Evolutionary conservation across 805 yeast species (phyloP), one percentile per base, ranked within the genome.

Genomic region (Grigorovia transvaalensis): DNA sequence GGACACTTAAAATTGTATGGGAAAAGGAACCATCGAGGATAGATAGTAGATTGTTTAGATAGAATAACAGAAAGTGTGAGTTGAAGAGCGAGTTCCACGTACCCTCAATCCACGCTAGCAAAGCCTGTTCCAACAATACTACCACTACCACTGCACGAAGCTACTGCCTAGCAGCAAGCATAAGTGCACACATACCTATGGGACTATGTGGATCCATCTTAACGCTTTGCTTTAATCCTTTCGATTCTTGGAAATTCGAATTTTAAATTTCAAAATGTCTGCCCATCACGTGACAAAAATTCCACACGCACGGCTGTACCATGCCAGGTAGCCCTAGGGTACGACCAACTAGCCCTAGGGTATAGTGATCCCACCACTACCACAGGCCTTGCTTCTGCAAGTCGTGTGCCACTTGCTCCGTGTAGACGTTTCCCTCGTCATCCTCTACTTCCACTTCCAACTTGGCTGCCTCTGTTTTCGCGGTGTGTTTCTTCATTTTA

Each of bases 361-460:
- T n/a, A n/a, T n/a, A n/a, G n/a, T n/a, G n/a, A n/a, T 3, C 27
- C 12, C 38, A 33, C 12, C 38, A 15, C n/a, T 69, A 89, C 33
- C 88, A 59, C 48, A 91, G 71, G 0, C 97, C 98, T 69, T 91
- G 98, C 57, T 80, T 84, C 68, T 88, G 86, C 64, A 91, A 73
- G 57, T 93, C 97, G 18, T 82, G 75, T 66, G 87, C 91, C 45
- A 88, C 90, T 58, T 80, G 79, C 58, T 82, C 84, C 38, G 85
- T 78, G 95, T 91, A 85, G 15, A 88, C 96, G 63, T 93, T 91
- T 11, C 98, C 99, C 17, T 88, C 89, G 1, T 80, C 84, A 63
- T 93, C 98, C 65, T 91, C 98, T 40, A 90, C 85, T 66, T 93
- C 96, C 12, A 84, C 74, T 72, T 56, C 83, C 85, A 46, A 61